Base-by-base conservation (phyloP, 1,139 yeast genomes). In the Pichia sp. region DNA sequence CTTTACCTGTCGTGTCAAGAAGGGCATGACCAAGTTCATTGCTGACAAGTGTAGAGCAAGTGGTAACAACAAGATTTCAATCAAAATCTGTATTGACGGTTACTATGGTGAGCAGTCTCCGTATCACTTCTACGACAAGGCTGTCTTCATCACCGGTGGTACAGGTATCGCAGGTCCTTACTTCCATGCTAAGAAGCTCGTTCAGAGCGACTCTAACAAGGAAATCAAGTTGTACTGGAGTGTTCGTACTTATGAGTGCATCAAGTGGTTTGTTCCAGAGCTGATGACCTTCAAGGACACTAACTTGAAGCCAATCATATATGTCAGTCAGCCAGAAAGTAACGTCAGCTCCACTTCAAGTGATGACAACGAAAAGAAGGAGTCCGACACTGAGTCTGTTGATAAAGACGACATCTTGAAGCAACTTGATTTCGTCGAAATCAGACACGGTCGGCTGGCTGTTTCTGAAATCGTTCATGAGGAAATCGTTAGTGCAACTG, bases 71-170 rank as follows among this genome's bases (percentile, higher is more conserved):
- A 31, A 31, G 10, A 25, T 37, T 8, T 18, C 41, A 25, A 30
- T 56, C 45, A 53, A 42, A 87, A 88, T 0, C 87, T 87, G 1
- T 6, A 36, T 55, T 37, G 58, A 55, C 25, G 58, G 58, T 23
- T 53, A 47, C 40, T 84, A 84, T 61, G 86, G 89, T 57, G 65
- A 69, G 56, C 65, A 73, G 55, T 63, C 80, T 54, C 78, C 88
- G 62, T 67, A 82, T 46, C 75, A 75, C 50, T 72, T 78, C 50
- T 85, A 77, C 63, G 83, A 80, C 51, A 78, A 76, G 52, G 72
- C 78, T 6, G 70, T 84, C 18, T 72, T 86, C 46, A 62, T 86
- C 50, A 83, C 85, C 3, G 87, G 90, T 57, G 91, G 93, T 46
- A 83, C 84, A 55, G 96, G 95, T 59, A 75, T 87, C 57, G 86